These are phyloP conservation scores for Aspergillus ruber DNA, from an alignment of 2,329 filamentous ascomycete species.

Conservation along the genomic window DNA sequence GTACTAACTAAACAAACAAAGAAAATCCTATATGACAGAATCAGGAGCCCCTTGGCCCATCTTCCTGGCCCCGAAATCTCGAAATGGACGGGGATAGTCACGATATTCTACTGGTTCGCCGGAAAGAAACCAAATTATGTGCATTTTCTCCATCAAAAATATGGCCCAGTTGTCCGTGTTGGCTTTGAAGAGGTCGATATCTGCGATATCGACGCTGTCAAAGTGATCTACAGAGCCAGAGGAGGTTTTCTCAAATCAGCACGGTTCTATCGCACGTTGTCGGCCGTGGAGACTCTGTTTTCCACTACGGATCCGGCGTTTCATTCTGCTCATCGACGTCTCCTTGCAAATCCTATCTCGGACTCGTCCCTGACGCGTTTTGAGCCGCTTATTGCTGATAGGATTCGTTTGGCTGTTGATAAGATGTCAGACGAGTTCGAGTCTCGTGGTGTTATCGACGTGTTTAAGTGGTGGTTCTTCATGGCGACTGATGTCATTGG, in stretches of 20 bases:
- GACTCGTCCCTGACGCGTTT: constrained; percentile 15
- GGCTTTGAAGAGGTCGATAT: constrained; percentile 27
- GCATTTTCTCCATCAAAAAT: constrained; percentile 22
- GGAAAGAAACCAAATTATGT: constrained; percentile 16
- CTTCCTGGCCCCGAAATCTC: constrained; percentile 20
- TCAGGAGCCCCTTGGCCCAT: background rate
- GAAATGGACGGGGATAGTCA: constrained; percentile 18
- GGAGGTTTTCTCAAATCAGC: constrained; percentile 27
- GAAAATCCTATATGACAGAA: background rate
- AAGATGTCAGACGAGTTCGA: constrained; percentile 43
- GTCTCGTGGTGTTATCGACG: constrained; percentile 34
- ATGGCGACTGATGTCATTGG: constrained; percentile 51
- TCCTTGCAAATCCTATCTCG: constrained; percentile 37
- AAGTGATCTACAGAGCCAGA: constrained; percentile 29
- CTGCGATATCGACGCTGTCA: constrained; percentile 29
- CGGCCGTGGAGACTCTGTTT: constrained; percentile 32
- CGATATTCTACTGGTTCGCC: constrained; percentile 16
- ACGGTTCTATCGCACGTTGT: constrained; percentile 23
- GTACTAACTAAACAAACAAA: background rate
- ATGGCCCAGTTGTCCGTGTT: constrained; percentile 29
- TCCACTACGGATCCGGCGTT: constrained; percentile 33
- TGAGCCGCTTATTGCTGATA: constrained; percentile 20
- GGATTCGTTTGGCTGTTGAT: constrained; percentile 35
- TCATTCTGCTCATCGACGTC: constrained; percentile 22
- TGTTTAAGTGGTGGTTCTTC: constrained; percentile 51